phyloP scores from a whole-genome alignment of 768 basidiomycete species.

The Saitozyma podzolica region DNA sequence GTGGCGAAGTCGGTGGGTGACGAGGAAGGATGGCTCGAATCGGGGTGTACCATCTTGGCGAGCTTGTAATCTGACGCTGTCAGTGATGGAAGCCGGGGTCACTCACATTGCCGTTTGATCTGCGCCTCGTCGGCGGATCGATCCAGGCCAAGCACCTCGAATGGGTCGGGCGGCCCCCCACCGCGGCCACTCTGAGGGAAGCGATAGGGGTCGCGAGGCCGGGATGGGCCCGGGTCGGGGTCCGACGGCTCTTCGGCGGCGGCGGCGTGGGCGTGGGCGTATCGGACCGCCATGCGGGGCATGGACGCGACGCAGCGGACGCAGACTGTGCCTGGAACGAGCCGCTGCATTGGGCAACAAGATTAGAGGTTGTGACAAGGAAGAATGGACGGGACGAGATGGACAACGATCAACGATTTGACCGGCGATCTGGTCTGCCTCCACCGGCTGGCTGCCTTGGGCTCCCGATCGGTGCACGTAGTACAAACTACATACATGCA shows the following conservation, averaged over 20 bases:
- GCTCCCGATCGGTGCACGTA: no score
- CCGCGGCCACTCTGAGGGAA: conserved; percentile 32
- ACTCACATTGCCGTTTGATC: conserved; percentile 47
- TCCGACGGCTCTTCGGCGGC: background rate
- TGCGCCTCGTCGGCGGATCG: conserved; percentile 29
- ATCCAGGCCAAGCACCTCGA: conserved; percentile 44
- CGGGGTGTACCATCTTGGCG: conserved; percentile 50
- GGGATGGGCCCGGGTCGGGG: background rate
- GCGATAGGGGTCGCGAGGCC: conserved; percentile 14
- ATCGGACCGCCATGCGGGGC: background rate
- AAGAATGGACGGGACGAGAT: no score
- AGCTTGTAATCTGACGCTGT: conserved; percentile 44
- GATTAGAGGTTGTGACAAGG: no score
- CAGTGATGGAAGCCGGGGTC: background rate
- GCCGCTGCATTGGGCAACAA: no score
- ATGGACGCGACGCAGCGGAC: background rate
- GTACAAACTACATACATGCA: no score
- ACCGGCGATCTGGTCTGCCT: no score
- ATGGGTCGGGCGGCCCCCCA: conserved; percentile 43
- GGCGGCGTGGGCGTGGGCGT: background rate
- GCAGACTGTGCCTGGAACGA: no score
- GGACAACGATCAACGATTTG: no score
- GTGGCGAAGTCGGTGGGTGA: conserved; percentile 42
- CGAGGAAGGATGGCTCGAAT: conserved; percentile 46
- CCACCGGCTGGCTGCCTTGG: no score